phyloP scores from a whole-genome alignment of 208 protist species.

The Leishmania gerbilli region DNA sequence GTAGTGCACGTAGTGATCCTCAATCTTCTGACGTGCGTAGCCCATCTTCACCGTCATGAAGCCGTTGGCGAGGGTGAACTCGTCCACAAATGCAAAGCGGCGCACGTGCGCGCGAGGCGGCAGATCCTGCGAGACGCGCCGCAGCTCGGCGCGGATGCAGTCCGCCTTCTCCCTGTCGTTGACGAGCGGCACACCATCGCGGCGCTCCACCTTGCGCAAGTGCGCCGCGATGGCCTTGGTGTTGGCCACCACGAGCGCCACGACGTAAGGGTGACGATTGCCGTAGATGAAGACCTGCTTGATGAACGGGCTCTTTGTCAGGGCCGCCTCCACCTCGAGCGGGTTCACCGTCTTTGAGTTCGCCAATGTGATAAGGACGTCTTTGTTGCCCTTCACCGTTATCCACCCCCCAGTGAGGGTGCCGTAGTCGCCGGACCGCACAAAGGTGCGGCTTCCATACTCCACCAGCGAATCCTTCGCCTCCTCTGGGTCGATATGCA shows the following conservation, averaged over 20 bases:
- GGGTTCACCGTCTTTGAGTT: slow-evolving; percentile 84
- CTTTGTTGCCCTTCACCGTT: slow-evolving; percentile 83
- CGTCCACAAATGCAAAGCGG: slow-evolving; percentile 91
- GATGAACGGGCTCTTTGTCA: slow-evolving; percentile 88
- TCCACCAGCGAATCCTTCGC: slow-evolving; percentile 85
- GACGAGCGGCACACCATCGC: slow-evolving; percentile 89
- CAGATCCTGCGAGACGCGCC: slow-evolving; percentile 75
- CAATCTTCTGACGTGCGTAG: slow-evolving; percentile 86
- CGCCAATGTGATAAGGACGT: slow-evolving; percentile 83
- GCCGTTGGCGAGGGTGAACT: slow-evolving; percentile 88
- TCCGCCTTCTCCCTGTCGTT: slow-evolving; percentile 91
- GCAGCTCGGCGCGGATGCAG: slow-evolving; percentile 83
- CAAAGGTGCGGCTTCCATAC: slow-evolving; percentile 90
- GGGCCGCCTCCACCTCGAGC: slow-evolving; percentile 70
- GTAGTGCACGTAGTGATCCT: slow-evolving; percentile 91
- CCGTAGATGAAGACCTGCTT: slow-evolving; percentile 86
- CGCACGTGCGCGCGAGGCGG: slow-evolving; percentile 83
- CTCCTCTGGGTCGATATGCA: slow-evolving; percentile 88
- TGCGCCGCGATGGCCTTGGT: slow-evolving; percentile 84
- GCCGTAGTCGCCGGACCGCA: slow-evolving; percentile 90
- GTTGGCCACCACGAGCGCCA: slow-evolving; percentile 85
- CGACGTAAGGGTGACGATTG: slow-evolving; percentile 71
- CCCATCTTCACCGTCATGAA: slow-evolving; percentile 91
- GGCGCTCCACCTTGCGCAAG: slow-evolving; percentile 85
- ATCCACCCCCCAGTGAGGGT: slow-evolving; percentile 86